phyloP scores from a whole-genome alignment of 306 rosid species.

The Malus sieversii region DNA sequence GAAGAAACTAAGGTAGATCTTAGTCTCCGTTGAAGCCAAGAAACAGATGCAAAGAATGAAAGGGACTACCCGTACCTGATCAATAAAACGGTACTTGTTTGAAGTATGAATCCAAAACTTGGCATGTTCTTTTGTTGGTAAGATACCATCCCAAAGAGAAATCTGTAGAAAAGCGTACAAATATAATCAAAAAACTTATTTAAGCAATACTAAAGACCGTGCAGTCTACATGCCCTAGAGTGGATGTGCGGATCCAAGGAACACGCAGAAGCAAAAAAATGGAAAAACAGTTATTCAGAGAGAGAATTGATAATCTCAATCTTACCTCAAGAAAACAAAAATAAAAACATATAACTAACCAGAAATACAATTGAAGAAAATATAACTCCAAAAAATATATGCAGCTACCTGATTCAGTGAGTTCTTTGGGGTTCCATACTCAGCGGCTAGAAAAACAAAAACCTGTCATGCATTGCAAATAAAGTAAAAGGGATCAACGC shows the following conservation, averaged over 20 bases:
- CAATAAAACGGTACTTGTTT: conserved; percentile 72
- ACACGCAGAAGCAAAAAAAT: not conserved
- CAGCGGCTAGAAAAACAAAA: conserved; percentile 79
- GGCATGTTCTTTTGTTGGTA: conserved; percentile 74
- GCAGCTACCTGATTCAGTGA: conserved; percentile 61
- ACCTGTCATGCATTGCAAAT: conserved; percentile 39
- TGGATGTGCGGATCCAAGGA: not conserved
- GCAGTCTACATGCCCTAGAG: not conserved
- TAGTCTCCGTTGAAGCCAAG: not conserved
- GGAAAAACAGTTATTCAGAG: not conserved
- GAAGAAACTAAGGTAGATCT: not conserved
- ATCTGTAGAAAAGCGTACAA: conserved; percentile 37
- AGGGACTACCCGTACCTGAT: conserved; percentile 36
- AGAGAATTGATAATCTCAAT: not conserved
- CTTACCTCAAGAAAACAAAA: not conserved
- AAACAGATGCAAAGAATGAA: conserved; percentile 6
- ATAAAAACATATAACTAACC: not conserved
- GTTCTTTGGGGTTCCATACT: conserved; percentile 67
- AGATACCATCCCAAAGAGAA: conserved; percentile 92
- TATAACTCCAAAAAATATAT: conserved; percentile 4
- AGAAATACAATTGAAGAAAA: not conserved
- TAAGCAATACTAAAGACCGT: not conserved
- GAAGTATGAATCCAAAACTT: conserved; percentile 77
- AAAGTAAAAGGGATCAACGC: conserved; percentile 8
- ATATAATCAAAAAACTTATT: conserved; percentile 1